A percentile compares a stretch with the other conserved stretches of the same genome.
These are phyloP conservation scores for Thalassiosira ordinaria DNA, from an alignment of 352 stramenopile species.

Conservation along the genomic window DNA sequence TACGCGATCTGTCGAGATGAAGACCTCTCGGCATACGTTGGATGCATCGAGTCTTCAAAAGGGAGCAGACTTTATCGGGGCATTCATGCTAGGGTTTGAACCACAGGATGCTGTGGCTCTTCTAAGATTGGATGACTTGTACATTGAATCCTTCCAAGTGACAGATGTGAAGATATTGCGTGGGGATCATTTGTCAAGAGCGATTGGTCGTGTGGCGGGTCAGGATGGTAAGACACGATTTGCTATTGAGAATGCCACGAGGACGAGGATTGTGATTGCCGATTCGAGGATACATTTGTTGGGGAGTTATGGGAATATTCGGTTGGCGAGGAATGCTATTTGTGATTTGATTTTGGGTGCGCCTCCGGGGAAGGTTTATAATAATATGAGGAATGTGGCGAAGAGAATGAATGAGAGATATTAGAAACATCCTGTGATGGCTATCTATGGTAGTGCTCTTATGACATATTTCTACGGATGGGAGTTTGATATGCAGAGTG, in stretches of 20 bases:
- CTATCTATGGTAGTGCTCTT: too few relatives aligned
- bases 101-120: slow-evolving; percentile 94
- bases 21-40: slow-evolving; percentile 92
- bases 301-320: slow-evolving; percentile 98
- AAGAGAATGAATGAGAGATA: slow-evolving; percentile 95
- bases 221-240: slow-evolving; percentile 99
- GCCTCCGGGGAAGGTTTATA: slow-evolving; percentile 99
- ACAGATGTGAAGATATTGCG: slow-evolving; percentile 97
- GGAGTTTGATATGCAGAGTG: too few relatives aligned
- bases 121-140: slow-evolving; percentile 98
- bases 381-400: slow-evolving; percentile 99
- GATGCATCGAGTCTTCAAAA: slow-evolving; percentile 96
- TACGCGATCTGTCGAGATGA: slow-evolving; percentile 97
- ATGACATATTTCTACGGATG: too few relatives aligned
- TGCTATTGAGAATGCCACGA: slow-evolving; percentile 99
- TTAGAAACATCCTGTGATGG: too few relatives aligned
- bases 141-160: slow-evolving; percentile 98
- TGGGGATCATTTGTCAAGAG: slow-evolving; percentile 98
- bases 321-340: slow-evolving; percentile 94
- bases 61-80: slow-evolving; percentile 96
- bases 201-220: slow-evolving; percentile 97
- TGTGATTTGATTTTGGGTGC: slow-evolving; percentile 94
- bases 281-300: slow-evolving; percentile 98
- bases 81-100: slow-evolving; percentile 99
- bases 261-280: slow-evolving; percentile 98